A percentile compares a stretch with the other conserved stretches of the same genome.
phyloP scores from a whole-genome alignment of 2,329 filamentous ascomycete genomes.

The Cryphonectria nitschkei region DNA sequence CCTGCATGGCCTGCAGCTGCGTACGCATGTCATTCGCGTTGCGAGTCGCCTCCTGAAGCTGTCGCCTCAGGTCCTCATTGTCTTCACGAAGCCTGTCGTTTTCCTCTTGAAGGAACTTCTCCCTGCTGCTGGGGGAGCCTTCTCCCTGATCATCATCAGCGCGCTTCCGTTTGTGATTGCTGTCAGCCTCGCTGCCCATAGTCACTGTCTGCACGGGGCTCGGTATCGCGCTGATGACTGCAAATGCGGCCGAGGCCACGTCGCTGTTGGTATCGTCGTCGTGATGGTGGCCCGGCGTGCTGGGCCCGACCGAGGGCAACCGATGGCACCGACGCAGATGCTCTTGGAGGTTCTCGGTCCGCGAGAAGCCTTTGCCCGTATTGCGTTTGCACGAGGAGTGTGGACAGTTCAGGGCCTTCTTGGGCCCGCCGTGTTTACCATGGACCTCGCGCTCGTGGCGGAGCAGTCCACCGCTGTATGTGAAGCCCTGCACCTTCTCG shows the following conservation, averaged over 20 bases:
- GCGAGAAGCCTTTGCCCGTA: conserved; percentile 85
- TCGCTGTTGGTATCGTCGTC: conserved; percentile 52
- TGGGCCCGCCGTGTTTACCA: conserved; percentile 84
- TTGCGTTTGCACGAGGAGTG: conserved; percentile 87
- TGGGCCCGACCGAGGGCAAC: conserved; percentile 36
- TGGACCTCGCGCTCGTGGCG: conserved; percentile 94
- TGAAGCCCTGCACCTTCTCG: conserved; percentile 91
- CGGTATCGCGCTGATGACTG: conserved; percentile 5
- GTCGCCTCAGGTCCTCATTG: conserved; percentile 60
- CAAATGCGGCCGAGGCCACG: conserved; percentile 36
- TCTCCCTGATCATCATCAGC: conserved; percentile 36
- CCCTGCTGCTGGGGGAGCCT: conserved; percentile 23
- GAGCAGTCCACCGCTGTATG: conserved; percentile 87
- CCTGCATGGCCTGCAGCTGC: conserved; percentile 52
- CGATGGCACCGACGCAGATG: conserved; percentile 86
- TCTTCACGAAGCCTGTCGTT: conserved; percentile 69
- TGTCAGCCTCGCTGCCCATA: conserved; percentile 33
- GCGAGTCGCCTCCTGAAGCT: conserved; percentile 53
- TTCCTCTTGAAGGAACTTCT: conserved; percentile 60
- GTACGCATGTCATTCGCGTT: conserved; percentile 53
- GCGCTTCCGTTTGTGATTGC: conserved; percentile 52
- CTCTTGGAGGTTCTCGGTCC: conserved; percentile 92
- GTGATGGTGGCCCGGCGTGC: conserved; percentile 30
- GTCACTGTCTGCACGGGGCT: conserved; percentile 14
- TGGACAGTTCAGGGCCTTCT: conserved; percentile 85